These are phyloP conservation scores for Volvox reticuliferus DNA, from an alignment of 139 green algal species.

Conservation along the genomic window DNA sequence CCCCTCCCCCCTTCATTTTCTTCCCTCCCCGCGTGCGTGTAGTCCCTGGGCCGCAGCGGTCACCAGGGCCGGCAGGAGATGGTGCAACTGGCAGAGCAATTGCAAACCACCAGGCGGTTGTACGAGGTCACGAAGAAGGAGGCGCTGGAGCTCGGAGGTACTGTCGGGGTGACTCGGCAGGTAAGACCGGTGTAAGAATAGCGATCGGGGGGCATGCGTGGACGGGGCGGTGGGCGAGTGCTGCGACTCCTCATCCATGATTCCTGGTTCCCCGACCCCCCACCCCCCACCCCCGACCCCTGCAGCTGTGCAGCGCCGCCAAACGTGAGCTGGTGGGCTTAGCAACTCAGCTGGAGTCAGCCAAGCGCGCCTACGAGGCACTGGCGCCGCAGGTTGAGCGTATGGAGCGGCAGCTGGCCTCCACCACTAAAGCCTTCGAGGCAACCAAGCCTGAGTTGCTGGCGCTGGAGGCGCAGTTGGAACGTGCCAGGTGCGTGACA, in stretches of 20 bases:
- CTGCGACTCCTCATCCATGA: too few species aligned
- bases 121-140: constrained; percentile 44
- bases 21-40: neutral
- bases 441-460: constrained; percentile 36
- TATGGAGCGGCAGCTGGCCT: constrained; percentile 37
- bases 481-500: constrained; percentile 12
- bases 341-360: constrained; percentile 7
- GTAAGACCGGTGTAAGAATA: too few species aligned
- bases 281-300: too few species aligned
- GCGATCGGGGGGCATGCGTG: too few species aligned
- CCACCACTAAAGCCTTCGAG: constrained; percentile 18
- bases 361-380: constrained; percentile 34
- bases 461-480: constrained; percentile 38
- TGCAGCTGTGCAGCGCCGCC: constrained; percentile 41
- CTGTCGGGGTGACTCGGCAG: constrained; percentile 22
- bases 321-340: constrained; percentile 16
- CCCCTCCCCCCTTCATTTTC: too few species aligned
- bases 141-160: constrained; percentile 14
- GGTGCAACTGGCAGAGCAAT: constrained; percentile 35
- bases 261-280: too few species aligned
- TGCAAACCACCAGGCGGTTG: constrained; percentile 40
- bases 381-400: constrained; percentile 44
- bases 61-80: constrained; percentile 5
- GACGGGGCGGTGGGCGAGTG: too few species aligned
- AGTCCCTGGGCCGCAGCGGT: neutral